Conservation (phyloP, 108 stramenopile species). For the Pseudonitzschia delicatissima region DNA sequence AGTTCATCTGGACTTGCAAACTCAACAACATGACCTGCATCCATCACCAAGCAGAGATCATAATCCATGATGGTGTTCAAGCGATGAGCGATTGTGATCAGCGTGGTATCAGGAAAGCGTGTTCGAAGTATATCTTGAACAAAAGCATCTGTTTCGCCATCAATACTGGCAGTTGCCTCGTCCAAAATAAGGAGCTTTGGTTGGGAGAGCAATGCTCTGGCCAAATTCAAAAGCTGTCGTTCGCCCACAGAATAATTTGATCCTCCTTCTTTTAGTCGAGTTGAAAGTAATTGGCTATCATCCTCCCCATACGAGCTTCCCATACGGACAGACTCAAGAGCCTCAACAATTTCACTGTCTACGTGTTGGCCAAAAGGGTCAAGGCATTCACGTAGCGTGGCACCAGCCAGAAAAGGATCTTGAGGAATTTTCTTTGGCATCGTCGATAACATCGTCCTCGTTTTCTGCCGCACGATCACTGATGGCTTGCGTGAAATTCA, state of each 20-base stretch:
- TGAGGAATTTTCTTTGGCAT: conserved; percentile 91
- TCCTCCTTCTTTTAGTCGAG: conserved; percentile 87
- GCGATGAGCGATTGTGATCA: conserved; percentile 94
- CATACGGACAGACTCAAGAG: conserved; percentile 50
- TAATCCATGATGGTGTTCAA: conserved; percentile 91
- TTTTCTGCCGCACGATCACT: neutral
- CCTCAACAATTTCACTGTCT: conserved; percentile 57
- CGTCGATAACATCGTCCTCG: conserved; percentile 22
- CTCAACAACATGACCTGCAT: conserved; percentile 87
- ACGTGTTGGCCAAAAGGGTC: conserved; percentile 75
- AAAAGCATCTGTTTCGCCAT: conserved; percentile 77
- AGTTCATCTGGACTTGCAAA: conserved; percentile 85
- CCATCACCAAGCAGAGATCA: conserved; percentile 89
- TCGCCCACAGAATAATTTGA: conserved; percentile 91
- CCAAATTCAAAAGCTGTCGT: conserved; percentile 92
- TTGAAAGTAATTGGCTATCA: conserved; percentile 43
- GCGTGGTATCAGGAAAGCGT: conserved; percentile 73
- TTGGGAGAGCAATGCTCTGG: conserved; percentile 84
- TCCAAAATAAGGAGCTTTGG: conserved; percentile 85
- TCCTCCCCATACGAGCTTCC: neutral
- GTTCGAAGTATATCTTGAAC: conserved; percentile 78
- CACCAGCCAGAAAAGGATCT: conserved; percentile 88
- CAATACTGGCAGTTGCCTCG: conserved; percentile 91
- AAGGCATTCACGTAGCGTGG: conserved; percentile 89
- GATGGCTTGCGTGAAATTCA: conserved; percentile 11